Base-by-base conservation (phyloP, 2,329 filamentous ascomycete genomes). In the Sclerotinia sclerotiorum region DNA sequence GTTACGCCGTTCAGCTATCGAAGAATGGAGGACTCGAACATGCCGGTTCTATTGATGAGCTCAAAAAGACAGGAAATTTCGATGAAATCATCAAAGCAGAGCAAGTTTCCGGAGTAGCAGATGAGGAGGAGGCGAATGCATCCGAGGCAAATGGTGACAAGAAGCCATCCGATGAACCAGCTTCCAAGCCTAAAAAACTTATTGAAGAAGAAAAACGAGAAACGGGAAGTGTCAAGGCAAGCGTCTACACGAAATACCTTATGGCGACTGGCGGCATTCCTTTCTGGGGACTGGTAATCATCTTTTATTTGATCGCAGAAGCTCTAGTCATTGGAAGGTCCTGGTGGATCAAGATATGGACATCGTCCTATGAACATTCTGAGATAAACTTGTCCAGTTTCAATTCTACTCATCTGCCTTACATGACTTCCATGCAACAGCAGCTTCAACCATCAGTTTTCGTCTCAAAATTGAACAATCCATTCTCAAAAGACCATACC, bases 201-300 rank as follows among this genome's bases (percentile, higher is more conserved):
- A 85, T 90, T 52, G 88, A 92, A 75, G 90, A 92, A 1, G 91
- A 94, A 77, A 82, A 81, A 44, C 84, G 87, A 65, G 89, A 91
- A 74, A 85, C 84, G 64, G 91, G 91, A 1, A 84, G 87, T 4
- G 87, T 94, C 54, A 88, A 88, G 72, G 81, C 82, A 32, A 82
- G 82, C 11, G 84, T 93, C n/a, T 94, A 93, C 72, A 75, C 80
- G 15, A 82, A 82, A 0, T 94, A 93, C 74, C 78, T 93, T 11
- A 82, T 81, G 15, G 86, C 87, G 35, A 90, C 86, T 70, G 90
- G 90, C 15, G 87, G 88, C 8, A 80, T 82, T 71, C 76, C 80
- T n/a, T 86, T 86, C 72, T 92, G 89, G 89, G 72, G 77, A 0
- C 71, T 84, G 5, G 84, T 85, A 24, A 70, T 87, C 2, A 17